Evolutionary conservation across 2,329 filamentous ascomycete species (phyloP).

Genomic region (Xylariaceae sp.): DNA sequence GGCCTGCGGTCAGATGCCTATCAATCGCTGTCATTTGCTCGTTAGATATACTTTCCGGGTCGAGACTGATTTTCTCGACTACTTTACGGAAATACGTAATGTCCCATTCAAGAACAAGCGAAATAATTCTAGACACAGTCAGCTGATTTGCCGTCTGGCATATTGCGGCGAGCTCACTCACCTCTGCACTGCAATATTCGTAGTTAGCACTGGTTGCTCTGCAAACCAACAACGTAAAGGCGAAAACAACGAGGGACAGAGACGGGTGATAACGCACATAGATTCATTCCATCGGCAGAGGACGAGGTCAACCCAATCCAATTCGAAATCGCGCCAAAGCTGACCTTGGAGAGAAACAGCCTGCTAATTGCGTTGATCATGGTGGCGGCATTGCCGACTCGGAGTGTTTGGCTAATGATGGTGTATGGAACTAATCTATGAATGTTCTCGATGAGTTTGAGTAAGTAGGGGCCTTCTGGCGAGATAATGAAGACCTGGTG

Average conservation of each 20-base stretch:
- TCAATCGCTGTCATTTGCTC: conserved; percentile 59
- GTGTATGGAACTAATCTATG: conserved; percentile 69
- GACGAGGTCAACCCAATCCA: conserved; percentile 71
- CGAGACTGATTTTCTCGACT: conserved; percentile 60
- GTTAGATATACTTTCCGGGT: conserved; percentile 54
- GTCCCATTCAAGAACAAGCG: conserved; percentile 69
- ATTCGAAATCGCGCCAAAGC: conserved; percentile 69
- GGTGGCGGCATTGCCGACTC: conserved; percentile 72
- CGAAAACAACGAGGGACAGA: neutral
- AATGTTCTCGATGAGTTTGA: conserved; percentile 65
- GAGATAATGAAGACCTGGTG: conserved; percentile 71
- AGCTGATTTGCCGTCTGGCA: conserved; percentile 2
- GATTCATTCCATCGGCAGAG: conserved; percentile 74
- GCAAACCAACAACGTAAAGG: neutral
- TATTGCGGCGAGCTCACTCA: conserved; percentile 20
- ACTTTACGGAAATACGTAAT: conserved; percentile 64
- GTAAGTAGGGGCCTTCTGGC: conserved; percentile 68
- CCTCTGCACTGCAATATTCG: conserved; percentile 49
- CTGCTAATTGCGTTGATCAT: conserved; percentile 75
- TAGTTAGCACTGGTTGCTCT: conserved; percentile 2
- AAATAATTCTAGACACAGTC: conserved; percentile 57
- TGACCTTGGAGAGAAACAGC: conserved; percentile 72
- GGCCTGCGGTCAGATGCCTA: conserved; percentile 49
- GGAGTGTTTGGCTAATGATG: conserved; percentile 67
- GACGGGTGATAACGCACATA: conserved; percentile 33